Percentiles rank a stretch among this genome's conserved stretches.
Conservation (phyloP, 345 rosid genomes). For the Sisymbrium altissimum region DNA sequence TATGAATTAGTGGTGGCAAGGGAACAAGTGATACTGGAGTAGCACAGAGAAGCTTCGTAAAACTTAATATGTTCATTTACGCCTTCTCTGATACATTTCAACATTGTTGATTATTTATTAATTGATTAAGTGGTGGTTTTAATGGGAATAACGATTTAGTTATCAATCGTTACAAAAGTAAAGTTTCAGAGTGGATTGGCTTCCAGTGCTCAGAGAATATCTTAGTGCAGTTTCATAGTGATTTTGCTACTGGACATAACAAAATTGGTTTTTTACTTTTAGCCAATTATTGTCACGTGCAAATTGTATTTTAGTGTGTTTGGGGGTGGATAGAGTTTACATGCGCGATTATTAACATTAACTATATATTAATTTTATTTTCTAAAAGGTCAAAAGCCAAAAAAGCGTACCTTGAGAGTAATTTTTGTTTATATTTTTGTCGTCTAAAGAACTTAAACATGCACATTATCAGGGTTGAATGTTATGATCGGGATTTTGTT, state of each 20-base stretch:
- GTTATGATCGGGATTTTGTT: background rate
- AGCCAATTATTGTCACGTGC: conserved; percentile 25
- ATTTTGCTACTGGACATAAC: background rate
- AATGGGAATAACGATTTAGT: background rate
- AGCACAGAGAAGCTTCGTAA: background rate
- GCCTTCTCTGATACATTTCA: background rate
- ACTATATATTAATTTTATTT: background rate
- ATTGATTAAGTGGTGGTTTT: background rate
- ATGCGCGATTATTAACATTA: conserved; percentile 28
- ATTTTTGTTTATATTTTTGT: background rate
- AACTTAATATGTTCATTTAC: background rate
- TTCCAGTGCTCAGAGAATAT: background rate
- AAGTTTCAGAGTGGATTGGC: background rate
- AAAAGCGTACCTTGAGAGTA: background rate
- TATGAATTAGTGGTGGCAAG: background rate
- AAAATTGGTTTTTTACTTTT: background rate
- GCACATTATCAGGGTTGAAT: background rate
- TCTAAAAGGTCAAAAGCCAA: background rate
- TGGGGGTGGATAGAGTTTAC: background rate
- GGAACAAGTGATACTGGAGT: background rate
- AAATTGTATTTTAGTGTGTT: conserved; percentile 11
- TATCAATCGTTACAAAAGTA: background rate
- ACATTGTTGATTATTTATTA: background rate
- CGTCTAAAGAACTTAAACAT: background rate
- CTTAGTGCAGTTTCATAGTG: background rate